A percentile compares a stretch with the other conserved stretches of the same genome.
Conservation (phyloP, 2,329 filamentous ascomycete species). For the Fusarium pininemorale region DNA sequence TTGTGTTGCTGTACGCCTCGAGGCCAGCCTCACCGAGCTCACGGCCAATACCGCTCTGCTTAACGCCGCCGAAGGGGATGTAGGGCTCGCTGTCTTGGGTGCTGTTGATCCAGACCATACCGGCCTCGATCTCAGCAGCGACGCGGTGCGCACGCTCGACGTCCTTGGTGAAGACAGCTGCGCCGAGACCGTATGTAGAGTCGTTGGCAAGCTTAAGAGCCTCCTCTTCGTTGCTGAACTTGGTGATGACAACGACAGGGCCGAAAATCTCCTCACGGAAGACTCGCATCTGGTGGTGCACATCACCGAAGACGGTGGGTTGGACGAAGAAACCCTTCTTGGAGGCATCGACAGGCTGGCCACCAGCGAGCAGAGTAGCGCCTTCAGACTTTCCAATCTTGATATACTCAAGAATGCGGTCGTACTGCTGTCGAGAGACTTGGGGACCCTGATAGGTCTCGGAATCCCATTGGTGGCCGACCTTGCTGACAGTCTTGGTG, state of each 20-base stretch:
- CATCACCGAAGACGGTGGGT: constrained; percentile 86
- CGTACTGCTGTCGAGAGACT: constrained; percentile 72
- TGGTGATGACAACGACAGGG: constrained; percentile 81
- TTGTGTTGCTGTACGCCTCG: constrained; percentile 41
- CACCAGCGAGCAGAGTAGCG: constrained; percentile 42
- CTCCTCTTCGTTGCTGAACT: constrained; percentile 83
- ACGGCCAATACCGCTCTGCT: constrained; percentile 42
- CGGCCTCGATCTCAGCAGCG: constrained; percentile 76
- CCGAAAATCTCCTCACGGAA: constrained; percentile 91
- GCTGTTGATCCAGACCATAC: constrained; percentile 64
- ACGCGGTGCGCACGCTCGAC: constrained; percentile 83
- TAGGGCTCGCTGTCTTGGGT: constrained; percentile 41
- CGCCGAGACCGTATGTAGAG: constrained; percentile 80
- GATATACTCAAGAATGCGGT: constrained; percentile 73
- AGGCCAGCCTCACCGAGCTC: constrained; percentile 41
- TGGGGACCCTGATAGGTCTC: constrained; percentile 51
- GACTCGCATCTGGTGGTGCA: constrained; percentile 75
- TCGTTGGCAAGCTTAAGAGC: constrained; percentile 77
- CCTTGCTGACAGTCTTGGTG: constrained; percentile 60
- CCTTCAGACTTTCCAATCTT: constrained; percentile 43
- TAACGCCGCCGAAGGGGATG: constrained; percentile 41
- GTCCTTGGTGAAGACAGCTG: constrained; percentile 81
- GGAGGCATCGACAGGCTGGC: constrained; percentile 61
- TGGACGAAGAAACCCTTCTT: constrained; percentile 85
- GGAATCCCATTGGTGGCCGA: constrained; percentile 45